Conservation (phyloP, 2,329 filamentous ascomycete genomes). For the Sclerotinia spermophila region DNA sequence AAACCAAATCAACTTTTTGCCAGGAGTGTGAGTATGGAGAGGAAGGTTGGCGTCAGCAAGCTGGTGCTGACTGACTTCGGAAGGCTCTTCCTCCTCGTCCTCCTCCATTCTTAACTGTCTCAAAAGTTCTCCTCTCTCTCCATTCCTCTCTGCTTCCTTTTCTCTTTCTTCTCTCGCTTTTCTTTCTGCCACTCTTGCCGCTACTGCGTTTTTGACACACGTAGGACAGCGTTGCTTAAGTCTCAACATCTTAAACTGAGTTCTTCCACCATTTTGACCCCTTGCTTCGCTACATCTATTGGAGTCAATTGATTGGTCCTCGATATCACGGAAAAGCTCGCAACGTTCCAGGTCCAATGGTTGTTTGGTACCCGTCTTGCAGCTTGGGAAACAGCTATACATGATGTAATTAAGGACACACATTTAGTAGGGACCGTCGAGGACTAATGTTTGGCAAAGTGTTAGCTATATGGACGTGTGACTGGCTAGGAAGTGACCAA, state of each 20-base stretch:
- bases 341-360: neutral
- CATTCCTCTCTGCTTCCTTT: neutral
- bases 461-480: neutral
- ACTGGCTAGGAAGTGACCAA: neutral
- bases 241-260: neutral
- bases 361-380: neutral
- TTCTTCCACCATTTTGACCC: neutral
- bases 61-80: neutral
- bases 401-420: neutral
- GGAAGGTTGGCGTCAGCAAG: neutral
- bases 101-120: neutral
- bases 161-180: neutral
- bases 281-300: neutral
- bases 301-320: neutral
- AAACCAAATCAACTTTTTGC: constrained; percentile 39
- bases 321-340: neutral
- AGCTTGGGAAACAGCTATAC: neutral
- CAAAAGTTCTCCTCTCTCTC: neutral
- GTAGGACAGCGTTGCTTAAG: neutral
- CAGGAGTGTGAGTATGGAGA: constrained; percentile 25
- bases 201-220: neutral
- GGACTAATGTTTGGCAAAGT: neutral
- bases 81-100: neutral
- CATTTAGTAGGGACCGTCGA: neutral
- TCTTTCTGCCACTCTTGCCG: neutral